A percentile compares a stretch with the other conserved stretches of the same genome.
Conservation (phyloP, 495 filamentous ascomycete species). For the Penicillium herquei region DNA sequence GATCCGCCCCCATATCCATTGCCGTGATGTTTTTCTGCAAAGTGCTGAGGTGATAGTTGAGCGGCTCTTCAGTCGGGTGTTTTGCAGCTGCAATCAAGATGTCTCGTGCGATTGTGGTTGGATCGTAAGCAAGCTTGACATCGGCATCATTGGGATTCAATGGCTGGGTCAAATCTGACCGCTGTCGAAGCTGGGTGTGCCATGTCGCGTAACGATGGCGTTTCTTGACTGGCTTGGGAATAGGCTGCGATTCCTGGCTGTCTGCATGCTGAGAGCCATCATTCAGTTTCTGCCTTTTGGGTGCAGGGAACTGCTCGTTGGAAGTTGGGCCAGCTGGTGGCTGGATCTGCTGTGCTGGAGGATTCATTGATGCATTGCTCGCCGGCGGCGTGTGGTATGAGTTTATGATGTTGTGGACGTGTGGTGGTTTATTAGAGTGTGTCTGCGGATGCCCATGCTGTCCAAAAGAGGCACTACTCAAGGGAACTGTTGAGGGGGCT, state of each 20-base stretch:
- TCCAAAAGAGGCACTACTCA: too few relatives aligned
- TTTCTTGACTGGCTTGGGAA: not conserved
- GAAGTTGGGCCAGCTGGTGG: not conserved
- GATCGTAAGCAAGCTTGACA: slow-evolving; percentile 52
- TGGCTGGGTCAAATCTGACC: slow-evolving; percentile 35
- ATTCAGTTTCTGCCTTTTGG: slow-evolving; percentile 3
- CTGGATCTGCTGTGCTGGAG: too few relatives aligned
- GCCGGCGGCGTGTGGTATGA: too few relatives aligned
- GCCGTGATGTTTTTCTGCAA: slow-evolving; percentile 40
- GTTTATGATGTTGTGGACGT: too few relatives aligned
- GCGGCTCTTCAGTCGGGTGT: slow-evolving; percentile 52
- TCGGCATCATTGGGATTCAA: slow-evolving; percentile 46
- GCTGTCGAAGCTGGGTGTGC: not conserved
- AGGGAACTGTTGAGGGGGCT: too few relatives aligned
- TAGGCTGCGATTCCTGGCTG: not conserved
- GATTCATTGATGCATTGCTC: too few relatives aligned
- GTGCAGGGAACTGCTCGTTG: not conserved
- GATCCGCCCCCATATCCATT: slow-evolving; percentile 48
- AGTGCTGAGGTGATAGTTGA: slow-evolving; percentile 60
- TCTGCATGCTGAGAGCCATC: slow-evolving; percentile 4
- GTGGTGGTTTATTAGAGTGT: too few relatives aligned
- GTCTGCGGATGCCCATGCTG: too few relatives aligned
- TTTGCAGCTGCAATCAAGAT: slow-evolving; percentile 59
- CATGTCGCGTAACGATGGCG: not conserved
- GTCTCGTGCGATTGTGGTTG: slow-evolving; percentile 63